Base-by-base conservation (phyloP, 2,329 filamentous ascomycete species). In the Onygenales sp. region DNA sequence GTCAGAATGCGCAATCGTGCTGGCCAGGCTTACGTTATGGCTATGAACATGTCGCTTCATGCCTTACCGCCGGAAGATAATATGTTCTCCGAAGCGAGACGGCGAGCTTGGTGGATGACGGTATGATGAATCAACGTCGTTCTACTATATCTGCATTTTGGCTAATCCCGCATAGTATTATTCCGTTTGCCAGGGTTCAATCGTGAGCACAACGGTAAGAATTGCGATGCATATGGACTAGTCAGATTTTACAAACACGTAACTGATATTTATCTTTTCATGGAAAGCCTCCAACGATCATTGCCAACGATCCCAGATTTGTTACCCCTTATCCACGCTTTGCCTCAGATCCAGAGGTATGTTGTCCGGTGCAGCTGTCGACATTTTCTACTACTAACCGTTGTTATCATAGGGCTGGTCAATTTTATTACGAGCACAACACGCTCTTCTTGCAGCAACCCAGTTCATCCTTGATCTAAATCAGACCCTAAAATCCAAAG, bases 101-200 rank as follows among this genome's bases (percentile, higher is more conserved):
- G 71, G 43, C 65, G 72, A 61, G 71, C 72, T 42, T 75, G 72
- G 72, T 75, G 72, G 72, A 75, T 75, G 72, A 74, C 71, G 56
- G 72, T 74, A 64, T 52, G 64, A 27, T n/a, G 38, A 14, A n/a
- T n/a, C 33, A 5, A 14, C 9, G 10, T 17, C 21, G n/a, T 5
- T 32, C n/a, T 9, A 9, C n/a, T 45, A 9, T 41, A 8, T 11
- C 32, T 17, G 14, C 13, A 7, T 33, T 14, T 9, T 7, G 8
- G 21, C 13, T 54, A 49, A 50, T 45, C n/a, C 13, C 32, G 1
- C 31, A 11, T 57, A 74, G 71, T 75, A 73, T 55, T 72, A 73
- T 55, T 72, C 69, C 55, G 67, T 72, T 41, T 65, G 72, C 27
- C 72, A 75, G 61, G 68, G 71, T 27, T 70, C 72, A 4, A 74